Conservation (phyloP, 176 grass and related monocot species). For the Typha latifolia region DNA sequence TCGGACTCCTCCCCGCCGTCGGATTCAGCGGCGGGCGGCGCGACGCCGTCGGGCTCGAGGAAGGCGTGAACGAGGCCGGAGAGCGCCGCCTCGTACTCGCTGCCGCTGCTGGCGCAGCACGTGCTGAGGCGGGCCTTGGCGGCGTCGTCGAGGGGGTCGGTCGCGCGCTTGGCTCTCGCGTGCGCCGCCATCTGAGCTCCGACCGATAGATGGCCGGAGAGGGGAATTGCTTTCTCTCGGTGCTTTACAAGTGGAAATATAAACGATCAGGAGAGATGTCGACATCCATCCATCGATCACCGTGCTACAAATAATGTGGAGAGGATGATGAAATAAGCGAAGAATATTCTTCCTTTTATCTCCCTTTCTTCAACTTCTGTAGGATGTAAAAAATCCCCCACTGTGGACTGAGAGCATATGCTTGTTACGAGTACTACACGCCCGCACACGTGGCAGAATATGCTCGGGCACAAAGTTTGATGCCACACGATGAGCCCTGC, state of each 20-base stretch:
- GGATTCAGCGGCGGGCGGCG: neutral
- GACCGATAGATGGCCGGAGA: neutral
- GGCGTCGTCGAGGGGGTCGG: neutral
- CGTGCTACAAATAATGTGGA: neutral
- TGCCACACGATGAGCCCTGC: neutral
- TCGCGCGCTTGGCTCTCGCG: neutral
- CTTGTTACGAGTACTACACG: neutral
- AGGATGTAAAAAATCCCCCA: neutral
- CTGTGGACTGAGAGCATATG: neutral
- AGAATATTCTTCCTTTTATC: neutral
- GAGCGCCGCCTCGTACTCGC: constrained; percentile 4
- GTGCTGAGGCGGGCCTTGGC: neutral
- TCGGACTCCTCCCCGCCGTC: neutral
- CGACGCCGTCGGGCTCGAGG: constrained; percentile 2
- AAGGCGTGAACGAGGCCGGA: constrained; percentile 12
- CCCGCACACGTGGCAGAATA: neutral
- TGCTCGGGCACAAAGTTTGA: neutral
- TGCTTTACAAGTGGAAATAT: neutral
- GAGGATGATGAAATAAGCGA: neutral
- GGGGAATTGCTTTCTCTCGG: neutral
- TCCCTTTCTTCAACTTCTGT: neutral
- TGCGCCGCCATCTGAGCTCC: neutral
- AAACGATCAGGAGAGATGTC: neutral
- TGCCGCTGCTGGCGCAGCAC: neutral
- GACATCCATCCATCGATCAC: neutral